phyloP scores from a whole-genome alignment of 257 asterid genomes.

The Handroanthus guayacan region DNA sequence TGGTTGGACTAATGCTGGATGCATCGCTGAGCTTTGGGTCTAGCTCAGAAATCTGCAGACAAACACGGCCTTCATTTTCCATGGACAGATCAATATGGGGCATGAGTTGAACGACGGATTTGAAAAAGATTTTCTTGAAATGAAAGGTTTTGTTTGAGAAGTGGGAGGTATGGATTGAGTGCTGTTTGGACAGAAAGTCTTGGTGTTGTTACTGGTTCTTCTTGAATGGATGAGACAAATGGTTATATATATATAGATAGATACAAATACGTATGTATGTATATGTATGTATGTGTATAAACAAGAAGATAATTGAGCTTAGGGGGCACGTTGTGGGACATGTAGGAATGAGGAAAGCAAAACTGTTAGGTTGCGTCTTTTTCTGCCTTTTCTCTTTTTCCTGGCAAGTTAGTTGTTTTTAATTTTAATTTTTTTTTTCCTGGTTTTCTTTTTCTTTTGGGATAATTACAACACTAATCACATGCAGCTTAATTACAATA shows the following conservation, averaged over 20 bases:
- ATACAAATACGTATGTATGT: too few relatives aligned
- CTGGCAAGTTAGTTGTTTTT: constrained; percentile 41
- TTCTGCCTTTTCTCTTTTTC: constrained; percentile 38
- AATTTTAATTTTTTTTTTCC: constrained; percentile 27
- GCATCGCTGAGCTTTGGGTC: constrained; percentile 37
- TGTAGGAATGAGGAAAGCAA: constrained; percentile 55
- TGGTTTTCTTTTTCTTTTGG: background rate
- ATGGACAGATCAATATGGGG: constrained; percentile 7
- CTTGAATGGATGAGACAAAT: background rate
- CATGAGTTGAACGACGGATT: too few relatives aligned
- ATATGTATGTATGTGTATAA: constrained; percentile 17
- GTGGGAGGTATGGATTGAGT: too few relatives aligned
- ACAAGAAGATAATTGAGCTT: constrained; percentile 48
- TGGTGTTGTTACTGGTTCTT: too few relatives aligned
- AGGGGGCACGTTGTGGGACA: constrained; percentile 56
- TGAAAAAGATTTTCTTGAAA: too few relatives aligned
- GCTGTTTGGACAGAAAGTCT: too few relatives aligned
- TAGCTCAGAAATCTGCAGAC: constrained; percentile 61
- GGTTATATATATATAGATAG: too few relatives aligned
- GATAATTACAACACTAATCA: too few relatives aligned
- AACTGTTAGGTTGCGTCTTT: constrained; percentile 57
- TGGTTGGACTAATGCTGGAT: constrained; percentile 45
- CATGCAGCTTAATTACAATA: too few relatives aligned
- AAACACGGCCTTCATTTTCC: constrained; percentile 59
- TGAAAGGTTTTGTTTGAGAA: background rate